These are phyloP conservation scores for Termitomyces sp. DNA, from an alignment of 768 basidiomycete genomes.

Conservation along the genomic window DNA sequence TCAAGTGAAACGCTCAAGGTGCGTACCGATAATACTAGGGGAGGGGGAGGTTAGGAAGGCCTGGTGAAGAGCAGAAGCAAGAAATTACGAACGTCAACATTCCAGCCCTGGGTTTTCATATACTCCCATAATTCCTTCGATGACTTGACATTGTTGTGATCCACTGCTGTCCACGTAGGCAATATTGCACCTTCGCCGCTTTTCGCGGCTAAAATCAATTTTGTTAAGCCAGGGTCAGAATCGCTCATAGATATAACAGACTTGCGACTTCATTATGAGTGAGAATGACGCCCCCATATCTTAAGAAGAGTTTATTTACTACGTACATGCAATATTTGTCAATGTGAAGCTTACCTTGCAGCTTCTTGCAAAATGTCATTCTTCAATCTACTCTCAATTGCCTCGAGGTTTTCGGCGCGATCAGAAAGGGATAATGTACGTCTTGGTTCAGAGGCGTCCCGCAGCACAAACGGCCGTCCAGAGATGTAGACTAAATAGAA, in stretches of 20 bases:
- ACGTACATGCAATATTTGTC: neutral
- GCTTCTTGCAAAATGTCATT: conserved; percentile 89
- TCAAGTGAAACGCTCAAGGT: neutral
- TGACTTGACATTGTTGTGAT: conserved; percentile 67
- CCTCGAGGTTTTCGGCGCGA: conserved; percentile 92
- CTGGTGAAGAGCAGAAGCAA: neutral
- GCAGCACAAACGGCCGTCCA: conserved; percentile 87
- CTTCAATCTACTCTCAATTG: conserved; percentile 85
- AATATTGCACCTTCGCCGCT: conserved; percentile 77
- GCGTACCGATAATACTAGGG: conserved; percentile 70
- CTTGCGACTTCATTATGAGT: conserved; percentile 84
- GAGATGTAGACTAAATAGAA: conserved; percentile 69
- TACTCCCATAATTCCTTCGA: conserved; percentile 81
- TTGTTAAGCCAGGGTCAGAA: neutral
- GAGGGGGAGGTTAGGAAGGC: conserved; percentile 11
- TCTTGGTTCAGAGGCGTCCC: conserved; percentile 82
- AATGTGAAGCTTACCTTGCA: conserved; percentile 38
- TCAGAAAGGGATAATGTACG: conserved; percentile 78
- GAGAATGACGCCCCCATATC: conserved; percentile 85
- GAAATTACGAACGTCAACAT: conserved; percentile 64
- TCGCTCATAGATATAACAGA: conserved; percentile 30
- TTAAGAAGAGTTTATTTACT: conserved; percentile 21
- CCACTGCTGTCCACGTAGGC: conserved; percentile 93
- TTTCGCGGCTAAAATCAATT: conserved; percentile 36
- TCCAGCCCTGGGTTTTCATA: conserved; percentile 82